These are phyloP conservation scores for Camellia japonica DNA, from an alignment of 148 eudicot genomes.

Conservation along the genomic window DNA sequence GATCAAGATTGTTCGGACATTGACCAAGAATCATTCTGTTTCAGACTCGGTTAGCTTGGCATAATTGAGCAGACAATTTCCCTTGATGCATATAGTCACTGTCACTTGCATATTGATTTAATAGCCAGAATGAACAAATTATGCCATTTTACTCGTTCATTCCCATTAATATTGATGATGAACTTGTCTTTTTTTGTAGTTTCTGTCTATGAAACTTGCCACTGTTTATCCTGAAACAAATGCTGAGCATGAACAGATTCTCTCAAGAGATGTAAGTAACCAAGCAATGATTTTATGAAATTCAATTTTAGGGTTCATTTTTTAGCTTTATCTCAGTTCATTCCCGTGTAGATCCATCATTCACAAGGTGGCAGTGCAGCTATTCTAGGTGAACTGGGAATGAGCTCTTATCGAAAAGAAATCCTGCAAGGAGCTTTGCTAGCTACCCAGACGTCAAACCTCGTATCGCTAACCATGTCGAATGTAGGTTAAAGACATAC, in stretches of 20 bases:
- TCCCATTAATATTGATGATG: neutral
- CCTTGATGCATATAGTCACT: neutral
- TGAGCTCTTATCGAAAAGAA: conserved; percentile 4
- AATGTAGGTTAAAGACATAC: neutral
- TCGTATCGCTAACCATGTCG: neutral
- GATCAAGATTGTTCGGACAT: neutral
- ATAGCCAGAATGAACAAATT: neutral
- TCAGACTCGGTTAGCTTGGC: neutral
- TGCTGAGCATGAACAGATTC: conserved; percentile 5
- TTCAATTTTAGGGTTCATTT: neutral
- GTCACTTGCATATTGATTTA: neutral
- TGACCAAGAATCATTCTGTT: neutral
- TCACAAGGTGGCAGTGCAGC: conserved; percentile 10
- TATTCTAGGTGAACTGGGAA: conserved; percentile 9
- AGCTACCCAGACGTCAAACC: neutral
- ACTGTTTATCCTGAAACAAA: conserved; percentile 16
- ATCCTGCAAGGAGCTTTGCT: neutral
- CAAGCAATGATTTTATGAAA: neutral
- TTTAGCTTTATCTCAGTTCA: conserved; percentile 1
- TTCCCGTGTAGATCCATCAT: conserved; percentile 15
- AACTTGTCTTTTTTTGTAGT: conserved; percentile 5
- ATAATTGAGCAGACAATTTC: neutral
- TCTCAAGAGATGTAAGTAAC: conserved; percentile 15
- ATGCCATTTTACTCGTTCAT: neutral
- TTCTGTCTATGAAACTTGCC: conserved; percentile 16